A percentile compares a stretch with the other conserved stretches of the same genome.
Conservation (phyloP, 2,329 filamentous ascomycete genomes). For the Dothistroma septosporum region DNA sequence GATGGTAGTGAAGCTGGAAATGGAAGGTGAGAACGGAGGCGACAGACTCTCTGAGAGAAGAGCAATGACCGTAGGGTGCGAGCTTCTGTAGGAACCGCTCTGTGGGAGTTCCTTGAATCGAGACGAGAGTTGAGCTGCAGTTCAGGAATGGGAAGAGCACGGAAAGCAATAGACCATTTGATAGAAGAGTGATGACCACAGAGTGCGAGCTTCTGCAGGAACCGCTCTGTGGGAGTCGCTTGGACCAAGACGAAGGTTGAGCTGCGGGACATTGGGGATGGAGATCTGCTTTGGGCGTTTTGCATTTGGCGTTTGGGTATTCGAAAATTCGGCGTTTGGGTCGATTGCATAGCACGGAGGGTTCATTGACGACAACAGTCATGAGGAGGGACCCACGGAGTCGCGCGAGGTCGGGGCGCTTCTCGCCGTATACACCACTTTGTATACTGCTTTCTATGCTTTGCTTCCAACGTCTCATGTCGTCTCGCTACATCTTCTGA, state of each 20-base stretch:
- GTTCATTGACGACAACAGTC: not conserved
- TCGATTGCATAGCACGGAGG: not conserved
- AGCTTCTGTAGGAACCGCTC: not conserved
- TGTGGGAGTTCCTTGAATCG: not conserved
- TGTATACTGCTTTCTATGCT: not conserved
- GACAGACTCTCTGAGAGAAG: not conserved
- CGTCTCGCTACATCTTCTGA: too few relatives aligned
- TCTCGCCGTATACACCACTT: not conserved
- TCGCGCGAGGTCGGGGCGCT: not conserved
- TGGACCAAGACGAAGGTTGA: too few relatives aligned
- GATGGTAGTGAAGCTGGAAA: not conserved
- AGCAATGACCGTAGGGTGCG: not conserved
- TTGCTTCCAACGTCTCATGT: not conserved
- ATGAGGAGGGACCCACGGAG: not conserved
- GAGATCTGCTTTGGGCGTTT: not conserved
- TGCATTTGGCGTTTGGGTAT: not conserved
- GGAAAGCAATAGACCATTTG: not conserved
- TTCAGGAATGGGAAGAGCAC: not conserved
- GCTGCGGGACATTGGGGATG: too few relatives aligned
- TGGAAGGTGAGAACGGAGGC: not conserved
- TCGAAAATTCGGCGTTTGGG: not conserved
- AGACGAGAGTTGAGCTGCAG: not conserved
- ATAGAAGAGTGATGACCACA: too few relatives aligned
- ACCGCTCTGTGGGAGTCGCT: too few relatives aligned
- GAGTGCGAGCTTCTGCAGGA: too few relatives aligned